These are phyloP conservation scores for Quercus cerris DNA, from an alignment of 306 rosid species.

Conservation along the genomic window DNA sequence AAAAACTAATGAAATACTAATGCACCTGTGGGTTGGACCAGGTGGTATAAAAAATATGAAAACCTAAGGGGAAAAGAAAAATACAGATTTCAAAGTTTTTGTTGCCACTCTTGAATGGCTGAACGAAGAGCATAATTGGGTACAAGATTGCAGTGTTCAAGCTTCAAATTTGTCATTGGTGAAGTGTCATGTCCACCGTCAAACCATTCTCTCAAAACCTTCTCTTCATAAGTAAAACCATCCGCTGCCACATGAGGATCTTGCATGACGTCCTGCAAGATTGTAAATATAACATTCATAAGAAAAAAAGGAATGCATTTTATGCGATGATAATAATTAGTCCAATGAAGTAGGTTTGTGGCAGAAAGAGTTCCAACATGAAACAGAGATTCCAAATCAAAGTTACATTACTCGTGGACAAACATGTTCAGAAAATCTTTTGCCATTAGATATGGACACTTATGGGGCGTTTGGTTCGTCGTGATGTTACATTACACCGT, in stretches of 20 bases:
- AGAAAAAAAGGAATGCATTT: background rate
- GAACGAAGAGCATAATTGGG: constrained; percentile 74
- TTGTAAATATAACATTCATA: background rate
- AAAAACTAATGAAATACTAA: no score
- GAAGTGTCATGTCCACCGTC: constrained; percentile 70
- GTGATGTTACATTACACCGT: no score
- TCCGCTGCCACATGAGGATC: constrained; percentile 88
- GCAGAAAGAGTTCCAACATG: background rate
- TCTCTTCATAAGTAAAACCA: constrained; percentile 81
- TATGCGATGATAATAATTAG: background rate
- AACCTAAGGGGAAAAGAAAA: background rate
- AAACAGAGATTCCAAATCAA: background rate
- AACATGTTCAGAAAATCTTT: background rate
- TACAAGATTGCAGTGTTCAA: constrained; percentile 53
- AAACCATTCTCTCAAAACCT: constrained; percentile 62
- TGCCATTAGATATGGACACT: background rate
- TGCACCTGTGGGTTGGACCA: no score
- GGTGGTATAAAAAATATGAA: background rate
- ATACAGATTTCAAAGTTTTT: constrained; percentile 32
- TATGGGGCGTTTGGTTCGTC: no score
- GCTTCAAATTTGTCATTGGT: constrained; percentile 70
- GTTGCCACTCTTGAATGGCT: constrained; percentile 83
- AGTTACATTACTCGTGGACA: background rate
- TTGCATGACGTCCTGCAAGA: constrained; percentile 73
- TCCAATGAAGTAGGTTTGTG: background rate